Evolutionary conservation across 2,329 filamentous ascomycete species (phyloP).

Genomic region (Cladosporium austrohemisphaericum): DNA sequence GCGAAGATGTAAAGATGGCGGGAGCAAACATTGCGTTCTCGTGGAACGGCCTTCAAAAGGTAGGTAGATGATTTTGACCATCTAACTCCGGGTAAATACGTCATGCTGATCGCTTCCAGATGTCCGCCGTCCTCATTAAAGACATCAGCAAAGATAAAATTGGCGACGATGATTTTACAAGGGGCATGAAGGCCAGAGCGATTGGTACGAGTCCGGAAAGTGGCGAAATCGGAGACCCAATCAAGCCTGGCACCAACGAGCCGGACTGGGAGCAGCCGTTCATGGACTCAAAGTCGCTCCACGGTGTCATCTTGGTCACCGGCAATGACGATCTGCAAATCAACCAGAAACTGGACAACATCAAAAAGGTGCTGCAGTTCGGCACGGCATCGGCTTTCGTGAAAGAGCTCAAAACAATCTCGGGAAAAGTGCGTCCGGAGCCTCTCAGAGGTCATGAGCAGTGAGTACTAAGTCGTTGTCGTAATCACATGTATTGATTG

Average conservation of each 20-base stretch:
- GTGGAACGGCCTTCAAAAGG: slow-evolving; percentile 26
- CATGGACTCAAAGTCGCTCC: slow-evolving; percentile 35
- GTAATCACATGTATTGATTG: neutral
- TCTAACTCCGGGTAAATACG: too few species aligned
- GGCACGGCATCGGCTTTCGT: slow-evolving; percentile 17
- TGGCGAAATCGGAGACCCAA: slow-evolving; percentile 23
- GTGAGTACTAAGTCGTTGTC: slow-evolving; percentile 24
- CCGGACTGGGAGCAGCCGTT: slow-evolving; percentile 23
- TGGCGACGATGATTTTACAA: slow-evolving; percentile 33
- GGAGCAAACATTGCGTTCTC: slow-evolving; percentile 30
- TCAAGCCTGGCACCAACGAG: slow-evolving; percentile 25
- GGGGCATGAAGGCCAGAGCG: slow-evolving; percentile 35
- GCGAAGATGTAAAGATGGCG: slow-evolving; percentile 18
- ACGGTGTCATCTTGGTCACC: slow-evolving; percentile 37
- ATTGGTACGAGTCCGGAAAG: neutral
- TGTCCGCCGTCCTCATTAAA: slow-evolving; percentile 29
- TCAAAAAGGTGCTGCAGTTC: slow-evolving; percentile 32
- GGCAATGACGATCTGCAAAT: slow-evolving; percentile 31
- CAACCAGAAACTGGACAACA: slow-evolving; percentile 26
- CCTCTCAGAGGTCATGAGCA: slow-evolving; percentile 38
- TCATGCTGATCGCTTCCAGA: slow-evolving; percentile 12
- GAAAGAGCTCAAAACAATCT: slow-evolving; percentile 31
- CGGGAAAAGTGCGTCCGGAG: slow-evolving; percentile 35
- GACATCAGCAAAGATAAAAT: slow-evolving; percentile 23
- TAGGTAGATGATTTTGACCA: neutral